A percentile compares a stretch with the other conserved stretches of the same genome.
Evolutionary conservation across 177 flowering plant species (phyloP).

Genomic region (Viscum album): DNA sequence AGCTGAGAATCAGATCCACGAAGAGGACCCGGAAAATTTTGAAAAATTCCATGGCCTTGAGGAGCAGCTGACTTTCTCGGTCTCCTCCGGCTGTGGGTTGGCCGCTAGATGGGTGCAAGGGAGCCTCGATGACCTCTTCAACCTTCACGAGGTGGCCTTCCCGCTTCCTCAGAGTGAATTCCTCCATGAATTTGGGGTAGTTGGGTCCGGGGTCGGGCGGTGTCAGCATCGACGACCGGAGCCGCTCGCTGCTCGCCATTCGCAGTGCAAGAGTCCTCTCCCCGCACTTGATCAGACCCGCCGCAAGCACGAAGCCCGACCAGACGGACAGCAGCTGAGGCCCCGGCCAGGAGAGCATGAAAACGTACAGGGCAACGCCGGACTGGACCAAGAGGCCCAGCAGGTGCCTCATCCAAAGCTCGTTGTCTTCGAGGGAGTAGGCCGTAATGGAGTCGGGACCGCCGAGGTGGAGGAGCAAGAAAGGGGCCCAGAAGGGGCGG

Average conservation of each 20-base stretch:
- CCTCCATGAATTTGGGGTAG: slow-evolving; percentile 37
- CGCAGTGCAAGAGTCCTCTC: slow-evolving; percentile 33
- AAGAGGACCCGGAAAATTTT: slow-evolving; percentile 33
- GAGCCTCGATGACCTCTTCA: slow-evolving; percentile 1
- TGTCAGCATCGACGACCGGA: slow-evolving; percentile 28
- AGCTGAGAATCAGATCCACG: slow-evolving; percentile 31
- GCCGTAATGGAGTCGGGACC: slow-evolving; percentile 40
- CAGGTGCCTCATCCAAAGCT: slow-evolving; percentile 27
- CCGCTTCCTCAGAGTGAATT: slow-evolving; percentile 20
- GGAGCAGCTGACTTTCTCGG: slow-evolving; percentile 9
- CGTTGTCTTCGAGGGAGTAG: slow-evolving; percentile 29
- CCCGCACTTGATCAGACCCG: slow-evolving; percentile 25
- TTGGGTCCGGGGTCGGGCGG: slow-evolving; percentile 34
- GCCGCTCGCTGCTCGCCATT: slow-evolving; percentile 24
- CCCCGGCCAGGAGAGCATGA: slow-evolving; percentile 16
- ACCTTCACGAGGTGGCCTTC: slow-evolving; percentile 14
- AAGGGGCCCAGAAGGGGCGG: slow-evolving; percentile 30
- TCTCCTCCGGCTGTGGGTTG: not conserved
- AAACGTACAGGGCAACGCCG: slow-evolving; percentile 14
- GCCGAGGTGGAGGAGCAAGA: slow-evolving; percentile 28
- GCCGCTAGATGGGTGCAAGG: slow-evolving; percentile 1
- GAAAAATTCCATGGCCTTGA: slow-evolving; percentile 24
- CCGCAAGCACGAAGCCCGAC: slow-evolving; percentile 14
- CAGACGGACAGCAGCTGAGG: slow-evolving; percentile 8
- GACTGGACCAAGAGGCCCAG: slow-evolving; percentile 18